These are phyloP conservation scores for Tuber aestivum DNA, from an alignment of 495 filamentous ascomycete genomes.

Conservation along the genomic window DNA sequence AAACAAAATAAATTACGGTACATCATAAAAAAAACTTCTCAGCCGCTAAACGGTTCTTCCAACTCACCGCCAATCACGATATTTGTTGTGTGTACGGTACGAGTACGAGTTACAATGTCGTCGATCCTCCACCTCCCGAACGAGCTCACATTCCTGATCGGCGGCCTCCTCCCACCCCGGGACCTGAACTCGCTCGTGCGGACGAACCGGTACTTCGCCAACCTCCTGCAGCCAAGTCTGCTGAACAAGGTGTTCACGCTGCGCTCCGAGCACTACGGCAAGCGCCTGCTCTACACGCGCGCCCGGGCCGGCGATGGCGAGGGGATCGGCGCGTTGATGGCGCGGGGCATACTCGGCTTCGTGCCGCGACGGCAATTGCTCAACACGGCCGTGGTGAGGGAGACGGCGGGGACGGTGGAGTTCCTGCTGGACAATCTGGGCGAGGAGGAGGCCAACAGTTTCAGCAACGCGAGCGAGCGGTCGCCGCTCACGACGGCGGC, in stretches of 20 bases:
- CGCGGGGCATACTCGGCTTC: neutral
- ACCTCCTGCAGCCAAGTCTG: constrained; percentile 8
- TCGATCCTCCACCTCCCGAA: constrained; percentile 20
- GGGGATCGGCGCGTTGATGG: neutral
- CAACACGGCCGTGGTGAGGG: neutral
- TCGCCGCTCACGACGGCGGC: neutral
- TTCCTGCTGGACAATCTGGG: neutral
- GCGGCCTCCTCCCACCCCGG: constrained; percentile 19
- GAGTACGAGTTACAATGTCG: too few relatives aligned
- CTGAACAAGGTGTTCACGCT: neutral
- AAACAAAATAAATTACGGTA: too few relatives aligned
- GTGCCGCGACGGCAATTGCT: neutral
- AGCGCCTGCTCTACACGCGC: neutral
- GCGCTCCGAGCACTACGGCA: neutral
- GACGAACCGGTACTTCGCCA: constrained; percentile 22
- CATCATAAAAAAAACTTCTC: too few relatives aligned
- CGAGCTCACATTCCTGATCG: constrained; percentile 33
- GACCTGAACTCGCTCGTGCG: constrained; percentile 31
- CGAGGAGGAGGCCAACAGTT: neutral
- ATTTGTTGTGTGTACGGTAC: too few relatives aligned
- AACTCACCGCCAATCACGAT: too few relatives aligned
- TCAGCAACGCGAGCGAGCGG: neutral
- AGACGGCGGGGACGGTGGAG: neutral
- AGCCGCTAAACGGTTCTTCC: too few relatives aligned
- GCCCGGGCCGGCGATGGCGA: neutral